Evolutionary conservation across 208 protist species (phyloP).

Genomic region (Trypanosoma brucei): DNA sequence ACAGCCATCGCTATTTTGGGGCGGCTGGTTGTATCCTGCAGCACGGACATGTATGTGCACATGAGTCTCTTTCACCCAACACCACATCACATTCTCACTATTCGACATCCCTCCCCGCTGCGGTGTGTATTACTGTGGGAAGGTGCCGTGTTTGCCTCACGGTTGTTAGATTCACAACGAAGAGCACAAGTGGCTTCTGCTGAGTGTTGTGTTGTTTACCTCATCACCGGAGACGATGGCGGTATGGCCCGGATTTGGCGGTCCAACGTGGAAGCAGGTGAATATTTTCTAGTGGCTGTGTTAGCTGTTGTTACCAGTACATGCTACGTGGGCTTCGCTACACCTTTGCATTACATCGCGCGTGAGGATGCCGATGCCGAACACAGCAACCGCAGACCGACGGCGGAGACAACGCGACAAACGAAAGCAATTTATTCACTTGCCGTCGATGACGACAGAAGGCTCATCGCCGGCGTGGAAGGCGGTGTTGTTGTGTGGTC

Average conservation of each 20-base stretch:
- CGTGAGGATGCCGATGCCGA: constrained; percentile 29
- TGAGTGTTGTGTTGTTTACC: constrained; percentile 58
- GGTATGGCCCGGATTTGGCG: constrained; percentile 69
- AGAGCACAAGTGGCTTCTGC: constrained; percentile 5
- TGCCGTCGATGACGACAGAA: constrained; percentile 40
- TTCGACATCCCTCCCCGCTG: constrained; percentile 43
- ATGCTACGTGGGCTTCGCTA: constrained; percentile 25
- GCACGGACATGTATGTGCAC: constrained; percentile 36
- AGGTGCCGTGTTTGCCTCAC: constrained; percentile 31
- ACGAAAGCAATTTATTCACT: constrained; percentile 46
- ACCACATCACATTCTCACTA: constrained; percentile 27
- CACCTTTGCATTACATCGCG: constrained; percentile 36
- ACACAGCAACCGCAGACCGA: not conserved
- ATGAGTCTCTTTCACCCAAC: constrained; percentile 64
- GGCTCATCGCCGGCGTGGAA: constrained; percentile 57
- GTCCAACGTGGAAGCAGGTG: constrained; percentile 40
- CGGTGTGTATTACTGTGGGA: constrained; percentile 69
- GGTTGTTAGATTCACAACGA: constrained; percentile 5
- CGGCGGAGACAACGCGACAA: not conserved
- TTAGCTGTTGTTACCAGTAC: constrained; percentile 40
- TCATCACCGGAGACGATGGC: constrained; percentile 59
- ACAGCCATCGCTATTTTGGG: constrained; percentile 39
- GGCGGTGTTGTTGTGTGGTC: constrained; percentile 62
- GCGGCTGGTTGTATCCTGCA: constrained; percentile 44
- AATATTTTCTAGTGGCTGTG: constrained; percentile 48